phyloP scores from a whole-genome alignment of 192 early-diverging fungal species.

The Umbelopsis ramanniana region DNA sequence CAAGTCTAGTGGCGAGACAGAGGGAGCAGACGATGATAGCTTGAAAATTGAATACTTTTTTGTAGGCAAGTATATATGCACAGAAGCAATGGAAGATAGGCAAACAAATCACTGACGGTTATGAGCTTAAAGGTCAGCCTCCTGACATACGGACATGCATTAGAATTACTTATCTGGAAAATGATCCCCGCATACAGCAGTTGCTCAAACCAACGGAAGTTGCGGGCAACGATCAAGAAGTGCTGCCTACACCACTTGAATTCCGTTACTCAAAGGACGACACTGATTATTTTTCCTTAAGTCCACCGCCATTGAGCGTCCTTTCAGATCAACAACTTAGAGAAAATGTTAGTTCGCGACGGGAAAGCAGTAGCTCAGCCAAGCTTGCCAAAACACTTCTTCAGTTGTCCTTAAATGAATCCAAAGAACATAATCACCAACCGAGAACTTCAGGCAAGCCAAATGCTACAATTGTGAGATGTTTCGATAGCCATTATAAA shows the following conservation, averaged over 20 bases:
- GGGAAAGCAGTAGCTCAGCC: slow-evolving; percentile 2
- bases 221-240: not conserved
- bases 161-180: slow-evolving; percentile 19
- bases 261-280: slow-evolving; percentile 20
- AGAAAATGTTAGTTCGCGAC: not conserved
- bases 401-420: not conserved
- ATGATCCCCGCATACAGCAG: slow-evolving; percentile 11
- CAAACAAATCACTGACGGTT: not conserved
- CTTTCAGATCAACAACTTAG: not conserved
- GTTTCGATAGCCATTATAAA: too few relatives aligned
- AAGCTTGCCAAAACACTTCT: slow-evolving; percentile 7
- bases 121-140: slow-evolving; percentile 1
- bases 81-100: not conserved
- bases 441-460: not conserved
- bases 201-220: not conserved
- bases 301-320: not conserved
- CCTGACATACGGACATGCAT: slow-evolving; percentile 29
- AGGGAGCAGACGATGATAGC: slow-evolving; percentile 2
- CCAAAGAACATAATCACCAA: not conserved
- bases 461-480: not conserved
- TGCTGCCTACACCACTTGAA: not conserved
- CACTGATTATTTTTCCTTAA: slow-evolving; percentile 24
- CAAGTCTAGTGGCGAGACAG: not conserved
- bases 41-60: slow-evolving; percentile 36
- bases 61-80: slow-evolving; percentile 18